Conservation (phyloP, 2,329 filamentous ascomycete genomes). For the Corniculantispora saksenae region DNA sequence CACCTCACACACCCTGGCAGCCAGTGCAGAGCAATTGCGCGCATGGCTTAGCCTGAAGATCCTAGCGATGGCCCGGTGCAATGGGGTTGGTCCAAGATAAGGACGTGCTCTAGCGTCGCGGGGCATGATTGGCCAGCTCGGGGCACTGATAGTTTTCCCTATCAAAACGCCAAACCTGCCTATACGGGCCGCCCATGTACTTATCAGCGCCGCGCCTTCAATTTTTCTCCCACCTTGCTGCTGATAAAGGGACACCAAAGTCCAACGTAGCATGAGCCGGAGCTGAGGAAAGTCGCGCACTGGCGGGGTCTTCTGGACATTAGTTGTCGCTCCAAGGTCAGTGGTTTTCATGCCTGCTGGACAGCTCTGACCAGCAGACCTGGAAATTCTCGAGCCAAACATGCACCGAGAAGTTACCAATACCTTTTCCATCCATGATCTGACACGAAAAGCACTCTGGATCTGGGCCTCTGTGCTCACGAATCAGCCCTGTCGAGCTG, state of each 20-base stretch:
- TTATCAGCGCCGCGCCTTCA: slow-evolving; percentile 4
- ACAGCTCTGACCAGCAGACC: neutral
- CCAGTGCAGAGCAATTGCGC: neutral
- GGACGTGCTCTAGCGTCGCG: neutral
- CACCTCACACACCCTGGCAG: neutral
- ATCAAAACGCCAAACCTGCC: neutral
- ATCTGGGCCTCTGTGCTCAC: neutral
- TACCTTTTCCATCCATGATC: neutral
- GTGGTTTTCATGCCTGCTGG: slow-evolving; percentile 1
- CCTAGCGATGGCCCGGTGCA: slow-evolving; percentile 19
- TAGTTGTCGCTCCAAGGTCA: neutral
- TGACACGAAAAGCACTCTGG: neutral
- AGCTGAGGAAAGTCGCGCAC: slow-evolving; percentile 10
- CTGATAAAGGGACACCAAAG: neutral
- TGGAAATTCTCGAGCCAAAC: neutral
- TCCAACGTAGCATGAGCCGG: slow-evolving; percentile 1
- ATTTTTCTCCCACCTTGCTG: neutral
- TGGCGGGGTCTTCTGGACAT: neutral
- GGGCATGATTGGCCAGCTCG: slow-evolving; percentile 9
- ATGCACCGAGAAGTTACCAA: too few relatives aligned
- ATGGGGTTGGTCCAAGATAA: slow-evolving; percentile 20
- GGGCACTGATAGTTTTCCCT: neutral
- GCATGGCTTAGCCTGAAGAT: slow-evolving; percentile 11
- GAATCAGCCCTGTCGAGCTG: neutral
- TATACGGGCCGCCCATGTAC: neutral